Evolutionary conservation across 257 asterid species (phyloP), one percentile per base, ranked within the genome.

Genomic region (Penstemon eatonii): DNA sequence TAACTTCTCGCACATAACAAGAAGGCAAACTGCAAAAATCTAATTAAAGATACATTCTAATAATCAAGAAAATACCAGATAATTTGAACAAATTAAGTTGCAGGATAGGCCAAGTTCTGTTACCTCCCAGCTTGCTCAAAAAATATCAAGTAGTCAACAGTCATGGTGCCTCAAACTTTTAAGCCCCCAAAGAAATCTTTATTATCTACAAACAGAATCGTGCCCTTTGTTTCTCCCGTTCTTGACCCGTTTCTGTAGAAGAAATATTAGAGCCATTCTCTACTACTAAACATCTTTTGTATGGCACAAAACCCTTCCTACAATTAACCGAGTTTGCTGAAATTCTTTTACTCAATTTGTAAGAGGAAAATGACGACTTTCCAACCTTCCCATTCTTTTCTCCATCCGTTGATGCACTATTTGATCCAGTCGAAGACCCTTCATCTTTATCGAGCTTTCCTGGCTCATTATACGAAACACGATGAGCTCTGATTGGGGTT

Each of bases 251-350:
- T 52, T 80, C 73, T 1, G 62, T 75, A 4, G 78, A 61, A 42
- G 83, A 72, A 3, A 47, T 15, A 37, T 50, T 52, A 4, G 75
- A 79, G 47, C 75, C 79, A 63, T 78, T 81, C 43, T 89, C 84
- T 0, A 78, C 84, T 0, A 78, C 75, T 15, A 86, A 64, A 75
- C 95, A 87, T 75, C 96, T 82, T 76, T 88, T 92, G 67, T 89
- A 92, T 0, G 98, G 98, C 59, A 88, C 80, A 64, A 92, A 92
- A 3, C 98, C 98, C 75, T 73, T 80, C 61, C 78, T 72, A 11
- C 78, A 68, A 60, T 76, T 79, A 13, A 60, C 9, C 13, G 85
- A 64, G 47, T 69, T 77, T 5, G 79, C 77, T 15, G 84, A 60
- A 11, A 68, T 59, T 56, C 74, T 78, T 76, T 75, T 75, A 0